Conservation (phyloP, 371 early-diverging fungal genomes). For the Apophysomyces sp. region DNA sequence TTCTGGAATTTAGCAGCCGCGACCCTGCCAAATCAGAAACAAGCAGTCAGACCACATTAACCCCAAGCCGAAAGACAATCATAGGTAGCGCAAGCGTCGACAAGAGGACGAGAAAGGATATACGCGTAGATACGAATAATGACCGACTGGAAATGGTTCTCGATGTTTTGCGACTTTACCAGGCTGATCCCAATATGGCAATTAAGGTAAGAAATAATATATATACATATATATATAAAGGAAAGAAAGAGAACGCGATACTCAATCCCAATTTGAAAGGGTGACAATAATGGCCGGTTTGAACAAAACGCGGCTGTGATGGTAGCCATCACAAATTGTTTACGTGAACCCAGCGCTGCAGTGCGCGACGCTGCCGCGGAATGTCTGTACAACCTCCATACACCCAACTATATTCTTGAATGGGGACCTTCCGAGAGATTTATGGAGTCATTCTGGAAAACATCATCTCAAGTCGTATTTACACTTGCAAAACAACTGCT, state of each 20-base stretch:
- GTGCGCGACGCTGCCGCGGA: constrained; percentile 75
- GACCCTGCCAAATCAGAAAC: constrained; percentile 36
- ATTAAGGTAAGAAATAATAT: constrained; percentile 55
- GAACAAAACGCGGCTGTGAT: constrained; percentile 69
- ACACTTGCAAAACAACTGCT: constrained; percentile 54
- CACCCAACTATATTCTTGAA: constrained; percentile 55
- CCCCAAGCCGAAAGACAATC: constrained; percentile 19
- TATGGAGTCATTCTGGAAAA: constrained; percentile 70
- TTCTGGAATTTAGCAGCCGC: constrained; percentile 56
- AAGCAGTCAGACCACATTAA: constrained; percentile 7
- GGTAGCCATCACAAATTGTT: constrained; percentile 67
- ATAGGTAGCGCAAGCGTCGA: constrained; percentile 21
- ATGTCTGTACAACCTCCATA: constrained; percentile 64
- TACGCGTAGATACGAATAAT: constrained; percentile 45
- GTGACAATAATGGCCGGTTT: constrained; percentile 35
- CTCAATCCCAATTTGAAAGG: constrained; percentile 8
- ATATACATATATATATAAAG: background rate
- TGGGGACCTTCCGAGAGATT: constrained; percentile 61
- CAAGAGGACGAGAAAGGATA: constrained; percentile 44
- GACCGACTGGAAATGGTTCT: constrained; percentile 75
- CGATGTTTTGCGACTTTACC: constrained; percentile 74
- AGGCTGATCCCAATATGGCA: constrained; percentile 70
- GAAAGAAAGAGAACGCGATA: background rate
- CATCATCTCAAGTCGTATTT: constrained; percentile 60
- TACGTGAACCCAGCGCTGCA: constrained; percentile 56